Conservation (phyloP, 2,329 filamentous ascomycete species). For the Periglandula ipomoeae region DNA sequence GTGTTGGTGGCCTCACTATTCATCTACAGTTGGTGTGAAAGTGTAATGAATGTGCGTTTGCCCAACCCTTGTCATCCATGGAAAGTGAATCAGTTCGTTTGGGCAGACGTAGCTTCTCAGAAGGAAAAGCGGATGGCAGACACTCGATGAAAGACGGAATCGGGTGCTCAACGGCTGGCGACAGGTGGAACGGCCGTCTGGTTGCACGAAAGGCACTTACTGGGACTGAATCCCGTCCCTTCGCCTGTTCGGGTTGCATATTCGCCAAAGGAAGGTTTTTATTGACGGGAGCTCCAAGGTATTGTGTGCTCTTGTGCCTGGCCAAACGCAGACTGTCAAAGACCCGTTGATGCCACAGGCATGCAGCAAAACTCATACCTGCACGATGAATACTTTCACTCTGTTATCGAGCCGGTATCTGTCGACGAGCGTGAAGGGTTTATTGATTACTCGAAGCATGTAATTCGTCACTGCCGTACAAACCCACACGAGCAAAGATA, state of each 20-base stretch:
- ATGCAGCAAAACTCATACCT: no score
- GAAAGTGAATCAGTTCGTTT: not conserved
- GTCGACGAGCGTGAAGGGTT: no score
- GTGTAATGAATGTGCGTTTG: not conserved
- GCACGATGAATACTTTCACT: no score
- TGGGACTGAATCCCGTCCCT: not conserved
- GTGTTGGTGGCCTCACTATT: not conserved
- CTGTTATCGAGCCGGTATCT: no score
- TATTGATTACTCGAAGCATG: no score
- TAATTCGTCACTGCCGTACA: no score
- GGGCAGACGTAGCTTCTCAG: not conserved
- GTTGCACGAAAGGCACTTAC: not conserved
- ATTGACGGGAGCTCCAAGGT: not conserved
- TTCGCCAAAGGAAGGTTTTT: not conserved
- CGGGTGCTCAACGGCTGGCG: conserved; percentile 1
- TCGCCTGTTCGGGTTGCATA: not conserved
- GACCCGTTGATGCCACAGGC: no score
- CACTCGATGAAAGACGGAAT: not conserved
- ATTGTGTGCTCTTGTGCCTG: not conserved
- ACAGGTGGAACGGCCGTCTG: conserved; percentile 1
- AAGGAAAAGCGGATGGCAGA: not conserved
- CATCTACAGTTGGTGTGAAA: not conserved
- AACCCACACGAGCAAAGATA: no score
- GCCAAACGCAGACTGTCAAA: no score
- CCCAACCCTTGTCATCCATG: not conserved